Evolutionary conservation across 257 asterid species (phyloP).

Genomic region (Solanum neorickii): DNA sequence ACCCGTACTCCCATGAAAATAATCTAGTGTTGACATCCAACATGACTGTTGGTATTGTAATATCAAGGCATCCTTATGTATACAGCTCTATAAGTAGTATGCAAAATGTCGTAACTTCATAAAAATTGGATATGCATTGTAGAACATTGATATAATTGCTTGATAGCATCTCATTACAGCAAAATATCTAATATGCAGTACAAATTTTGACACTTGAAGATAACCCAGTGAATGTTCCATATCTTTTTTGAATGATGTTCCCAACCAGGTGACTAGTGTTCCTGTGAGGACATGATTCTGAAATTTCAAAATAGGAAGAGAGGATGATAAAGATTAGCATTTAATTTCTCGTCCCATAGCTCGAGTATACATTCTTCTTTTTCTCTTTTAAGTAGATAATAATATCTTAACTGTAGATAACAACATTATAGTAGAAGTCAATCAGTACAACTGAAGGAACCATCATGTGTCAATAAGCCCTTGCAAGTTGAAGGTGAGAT

Average conservation of each 20-base stretch:
- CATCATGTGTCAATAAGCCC: neutral
- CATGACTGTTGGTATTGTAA: constrained; percentile 22
- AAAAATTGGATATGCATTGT: neutral
- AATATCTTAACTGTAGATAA: too few species aligned
- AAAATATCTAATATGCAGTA: neutral
- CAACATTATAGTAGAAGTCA: too few species aligned
- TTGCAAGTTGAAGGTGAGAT: neutral
- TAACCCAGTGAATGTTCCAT: neutral
- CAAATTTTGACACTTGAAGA: neutral
- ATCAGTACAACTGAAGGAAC: too few species aligned
- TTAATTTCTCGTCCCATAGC: neutral
- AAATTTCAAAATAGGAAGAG: neutral
- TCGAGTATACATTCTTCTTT: neutral
- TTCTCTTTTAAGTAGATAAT: neutral
- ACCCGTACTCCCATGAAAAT: neutral
- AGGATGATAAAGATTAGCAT: neutral
- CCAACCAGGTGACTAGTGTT: neutral
- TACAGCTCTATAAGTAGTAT: neutral
- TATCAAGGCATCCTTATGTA: constrained; percentile 13
- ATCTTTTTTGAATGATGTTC: neutral
- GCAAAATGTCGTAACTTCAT: neutral
- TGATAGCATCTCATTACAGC: neutral
- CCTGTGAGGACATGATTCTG: neutral
- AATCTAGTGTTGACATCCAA: neutral
- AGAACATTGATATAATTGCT: neutral